phyloP scores from a whole-genome alignment of 2,329 filamentous ascomycete genomes.

The Graphilbum sp. region DNA sequence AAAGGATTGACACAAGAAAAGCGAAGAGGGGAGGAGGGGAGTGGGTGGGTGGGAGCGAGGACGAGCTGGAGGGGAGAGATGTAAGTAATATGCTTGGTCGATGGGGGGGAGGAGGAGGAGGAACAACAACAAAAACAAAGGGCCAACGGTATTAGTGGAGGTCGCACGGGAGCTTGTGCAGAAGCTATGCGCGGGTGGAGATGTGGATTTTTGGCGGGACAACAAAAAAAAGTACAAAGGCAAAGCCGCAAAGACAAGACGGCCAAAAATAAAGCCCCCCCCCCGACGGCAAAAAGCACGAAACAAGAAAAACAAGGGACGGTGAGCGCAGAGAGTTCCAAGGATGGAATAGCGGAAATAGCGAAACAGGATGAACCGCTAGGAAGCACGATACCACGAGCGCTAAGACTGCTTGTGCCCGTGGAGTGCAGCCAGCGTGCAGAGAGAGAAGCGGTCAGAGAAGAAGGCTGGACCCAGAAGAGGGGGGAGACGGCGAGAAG shows the following conservation, averaged over 20 bases:
- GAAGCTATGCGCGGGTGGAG: slow-evolving; percentile 1
- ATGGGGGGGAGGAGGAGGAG: not conserved
- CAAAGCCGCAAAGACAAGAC: not conserved
- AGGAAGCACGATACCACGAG: not conserved
- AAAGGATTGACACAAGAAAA: not conserved
- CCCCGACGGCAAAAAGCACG: too few species aligned
- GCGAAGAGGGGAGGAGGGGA: not conserved
- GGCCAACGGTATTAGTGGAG: not conserved
- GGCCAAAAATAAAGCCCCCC: too few species aligned
- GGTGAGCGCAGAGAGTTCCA: too few species aligned
- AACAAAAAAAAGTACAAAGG: not conserved
- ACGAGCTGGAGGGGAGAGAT: not conserved
- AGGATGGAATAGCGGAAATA: too few species aligned
- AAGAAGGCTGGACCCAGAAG: slow-evolving; percentile 5
- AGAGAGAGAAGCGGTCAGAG: too few species aligned
- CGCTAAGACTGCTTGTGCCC: not conserved
- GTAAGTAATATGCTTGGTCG: too few species aligned
- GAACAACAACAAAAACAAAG: slow-evolving; percentile 1
- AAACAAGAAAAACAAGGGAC: not conserved
- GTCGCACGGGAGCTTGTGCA: not conserved
- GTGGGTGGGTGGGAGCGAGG: not conserved
- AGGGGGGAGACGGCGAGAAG: not conserved
- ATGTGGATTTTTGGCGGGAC: slow-evolving; percentile 1
- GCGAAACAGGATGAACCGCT: not conserved
- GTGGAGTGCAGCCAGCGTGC: too few species aligned